A percentile compares a stretch with the other conserved stretches of the same genome.
Evolutionary conservation across 148 eudicot species (phyloP).

Genomic region (Selenicereus undatus): DNA sequence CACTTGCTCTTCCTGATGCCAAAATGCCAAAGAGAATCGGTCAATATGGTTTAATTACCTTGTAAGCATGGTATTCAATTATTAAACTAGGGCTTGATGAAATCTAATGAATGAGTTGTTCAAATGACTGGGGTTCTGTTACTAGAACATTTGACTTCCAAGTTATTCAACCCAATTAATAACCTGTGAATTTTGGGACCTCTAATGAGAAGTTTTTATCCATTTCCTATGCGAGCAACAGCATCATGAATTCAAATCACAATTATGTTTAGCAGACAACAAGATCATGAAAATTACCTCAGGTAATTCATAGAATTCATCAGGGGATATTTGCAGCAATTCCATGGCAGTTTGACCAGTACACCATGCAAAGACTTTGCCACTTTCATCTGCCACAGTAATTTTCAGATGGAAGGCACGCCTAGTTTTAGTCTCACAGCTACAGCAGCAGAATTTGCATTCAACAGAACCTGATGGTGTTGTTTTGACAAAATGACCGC

Average conservation of each 20-base stretch:
- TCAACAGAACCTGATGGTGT: conserved; percentile 35
- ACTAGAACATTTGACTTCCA: neutral
- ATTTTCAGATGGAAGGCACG: conserved; percentile 68
- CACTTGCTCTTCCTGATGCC: conserved; percentile 78
- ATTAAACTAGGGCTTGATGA: no score
- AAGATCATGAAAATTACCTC: conserved; percentile 49
- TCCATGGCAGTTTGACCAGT: conserved; percentile 84
- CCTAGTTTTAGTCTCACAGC: conserved; percentile 46
- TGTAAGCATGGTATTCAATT: neutral
- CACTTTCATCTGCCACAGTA: conserved; percentile 69
- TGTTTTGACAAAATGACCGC: conserved; percentile 68
- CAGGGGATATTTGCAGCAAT: conserved; percentile 86
- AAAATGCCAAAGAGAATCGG: neutral
- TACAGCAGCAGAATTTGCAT: conserved; percentile 66
- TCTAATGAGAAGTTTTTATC: neutral
- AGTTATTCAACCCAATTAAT: neutral
- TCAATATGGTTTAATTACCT: neutral
- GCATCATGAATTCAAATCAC: neutral
- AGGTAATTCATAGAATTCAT: conserved; percentile 70
- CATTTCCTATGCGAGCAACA: neutral
- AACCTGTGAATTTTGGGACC: neutral
- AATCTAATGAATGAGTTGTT: no score
- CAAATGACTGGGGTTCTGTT: no score
- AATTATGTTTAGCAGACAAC: neutral
- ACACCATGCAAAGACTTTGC: conserved; percentile 83